These are phyloP conservation scores for Monascus purpureus DNA, from an alignment of 495 filamentous ascomycete genomes.

Conservation along the genomic window DNA sequence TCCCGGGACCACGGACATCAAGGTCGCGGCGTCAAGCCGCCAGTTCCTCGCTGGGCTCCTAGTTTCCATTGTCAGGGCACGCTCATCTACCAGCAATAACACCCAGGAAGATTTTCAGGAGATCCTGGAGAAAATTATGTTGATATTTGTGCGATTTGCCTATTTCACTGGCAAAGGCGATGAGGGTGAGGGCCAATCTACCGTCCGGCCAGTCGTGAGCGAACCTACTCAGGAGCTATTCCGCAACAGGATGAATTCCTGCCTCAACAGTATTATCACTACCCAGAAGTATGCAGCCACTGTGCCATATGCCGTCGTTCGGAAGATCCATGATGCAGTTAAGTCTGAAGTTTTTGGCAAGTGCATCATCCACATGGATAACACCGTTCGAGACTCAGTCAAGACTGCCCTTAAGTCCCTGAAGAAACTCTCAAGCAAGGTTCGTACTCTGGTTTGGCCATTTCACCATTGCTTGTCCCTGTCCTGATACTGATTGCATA, in stretches of 20 bases:
- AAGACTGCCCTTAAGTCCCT: conserved; percentile 50
- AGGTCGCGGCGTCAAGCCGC: conserved; percentile 29
- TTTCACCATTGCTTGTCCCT: neutral
- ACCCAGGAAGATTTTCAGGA: conserved; percentile 17
- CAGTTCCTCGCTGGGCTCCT: conserved; percentile 36
- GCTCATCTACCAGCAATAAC: conserved; percentile 19
- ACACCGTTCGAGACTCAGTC: conserved; percentile 42
- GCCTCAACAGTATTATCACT: conserved; percentile 55
- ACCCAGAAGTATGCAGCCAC: conserved; percentile 38
- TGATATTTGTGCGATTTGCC: conserved; percentile 27
- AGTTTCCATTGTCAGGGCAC: conserved; percentile 28
- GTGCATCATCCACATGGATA: conserved; percentile 47
- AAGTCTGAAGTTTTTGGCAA: conserved; percentile 28
- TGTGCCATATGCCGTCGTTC: conserved; percentile 37
- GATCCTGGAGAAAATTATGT: conserved; percentile 26
- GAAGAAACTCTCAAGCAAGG: conserved; percentile 50
- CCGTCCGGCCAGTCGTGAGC: conserved; percentile 34
- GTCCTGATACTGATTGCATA: neutral
- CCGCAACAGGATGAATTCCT: conserved; percentile 49
- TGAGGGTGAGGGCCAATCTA: conserved; percentile 4
- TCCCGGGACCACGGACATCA: conserved; percentile 28
- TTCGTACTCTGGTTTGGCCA: conserved; percentile 8
- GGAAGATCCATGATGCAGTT: conserved; percentile 31
- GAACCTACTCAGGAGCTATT: conserved; percentile 53
- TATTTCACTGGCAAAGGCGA: conserved; percentile 22